Base-by-base conservation (phyloP, 257 asterid species). In the Solanum microdontum region DNA sequence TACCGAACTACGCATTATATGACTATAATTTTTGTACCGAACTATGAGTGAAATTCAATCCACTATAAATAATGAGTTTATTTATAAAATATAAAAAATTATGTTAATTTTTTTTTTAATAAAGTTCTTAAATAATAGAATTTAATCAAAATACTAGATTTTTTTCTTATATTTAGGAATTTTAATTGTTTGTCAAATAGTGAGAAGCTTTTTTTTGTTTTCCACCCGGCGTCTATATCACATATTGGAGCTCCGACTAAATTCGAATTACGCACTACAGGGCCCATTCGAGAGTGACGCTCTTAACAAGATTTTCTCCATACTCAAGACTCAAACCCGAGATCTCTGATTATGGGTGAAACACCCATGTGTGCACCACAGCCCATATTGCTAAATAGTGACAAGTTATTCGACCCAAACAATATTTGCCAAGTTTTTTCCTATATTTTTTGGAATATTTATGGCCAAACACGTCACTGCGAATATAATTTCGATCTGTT, bases 251-350 rank as follows among this genome's bases (percentile, higher is more conserved):
- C 2, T 12, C 0, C 1, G 0, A 4, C 14, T 45, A 45, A 45
- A 45, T 45, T 0, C 1, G 0, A 45, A 45, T 12, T 45, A 0
- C 1, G 5, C 17, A 11, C 0, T 43, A 0, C 2, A 11, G 5
- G 5, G 4, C 0, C 4, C 14, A 43, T 3, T 43, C 1, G 1
- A 0, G 1, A 0, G 2, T 4, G 0, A 0, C 0, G 0, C 2
- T 45, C 5, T 12, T 0, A 45, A 45, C 1, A 45, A 45, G 0
- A 45, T 45, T 43, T 43, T 0, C 6, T 43, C 6, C 6, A 45
- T 45, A 12, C 15, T 45, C 1, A 45, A 12, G 1, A 12, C 1
- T 12, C 6, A 43, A 43, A 43, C 0, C 0, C 5, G 1, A 43
- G 0, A 12, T 1, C 0, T 43, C 15, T 11, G 14, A 11, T 43